Percentiles rank a stretch among this genome's conserved stretches.
Conservation (phyloP, 2,329 filamentous ascomycete genomes). For the Penicillium sp. region DNA sequence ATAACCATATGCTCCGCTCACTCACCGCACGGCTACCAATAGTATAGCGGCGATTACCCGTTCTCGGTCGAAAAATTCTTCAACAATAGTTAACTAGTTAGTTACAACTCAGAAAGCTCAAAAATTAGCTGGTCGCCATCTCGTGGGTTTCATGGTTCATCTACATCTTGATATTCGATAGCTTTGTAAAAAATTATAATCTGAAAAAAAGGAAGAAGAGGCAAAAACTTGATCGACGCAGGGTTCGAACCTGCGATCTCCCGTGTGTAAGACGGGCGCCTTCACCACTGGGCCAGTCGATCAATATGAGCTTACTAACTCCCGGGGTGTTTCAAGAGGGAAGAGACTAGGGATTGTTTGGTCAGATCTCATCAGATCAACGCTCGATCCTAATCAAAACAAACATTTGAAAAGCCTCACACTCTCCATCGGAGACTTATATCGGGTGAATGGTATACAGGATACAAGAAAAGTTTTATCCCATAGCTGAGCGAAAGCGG, state of each 20-base stretch:
- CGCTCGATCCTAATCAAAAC: no score
- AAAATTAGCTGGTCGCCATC: background rate
- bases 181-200: no score
- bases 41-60: slow-evolving; percentile 14
- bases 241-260: slow-evolving; percentile 25
- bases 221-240: slow-evolving; percentile 23
- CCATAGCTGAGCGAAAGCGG: no score
- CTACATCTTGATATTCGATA: background rate
- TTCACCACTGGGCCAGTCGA: slow-evolving; percentile 24
- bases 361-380: no score
- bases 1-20: background rate
- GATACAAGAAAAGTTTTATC: no score
- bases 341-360: background rate
- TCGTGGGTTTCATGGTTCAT: slow-evolving; percentile 4
- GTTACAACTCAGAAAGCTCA: no score
- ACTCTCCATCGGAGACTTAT: no score
- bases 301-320: slow-evolving; percentile 8
- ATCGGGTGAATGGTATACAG: no score
- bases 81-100: no score
- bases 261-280: slow-evolving; percentile 23
- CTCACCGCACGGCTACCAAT: slow-evolving; percentile 12
- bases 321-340: background rate
- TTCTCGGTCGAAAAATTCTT: slow-evolving; percentile 9
- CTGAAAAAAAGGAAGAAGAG: no score
- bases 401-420: no score